Conservation (phyloP, 2,329 filamentous ascomycete species). For the Nannizziopsis barbatae region DNA sequence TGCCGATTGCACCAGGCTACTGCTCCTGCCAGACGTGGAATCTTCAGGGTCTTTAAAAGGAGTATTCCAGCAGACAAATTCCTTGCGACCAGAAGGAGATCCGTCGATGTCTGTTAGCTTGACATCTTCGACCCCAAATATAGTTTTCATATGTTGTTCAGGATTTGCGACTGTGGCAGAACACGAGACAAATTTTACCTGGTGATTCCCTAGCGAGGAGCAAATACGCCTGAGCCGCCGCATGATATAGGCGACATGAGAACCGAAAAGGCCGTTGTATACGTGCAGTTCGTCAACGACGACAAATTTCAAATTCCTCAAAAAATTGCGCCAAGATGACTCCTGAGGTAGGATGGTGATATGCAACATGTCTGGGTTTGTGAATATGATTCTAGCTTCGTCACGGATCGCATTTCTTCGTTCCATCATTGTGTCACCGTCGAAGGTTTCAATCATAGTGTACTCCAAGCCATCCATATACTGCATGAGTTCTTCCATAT, state of each 20-base stretch:
- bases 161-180: constrained; percentile 95
- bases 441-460: constrained; percentile 79
- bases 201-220: constrained; percentile 73
- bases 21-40: constrained; percentile 73
- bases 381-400: constrained; percentile 85
- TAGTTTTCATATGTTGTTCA: constrained; percentile 76
- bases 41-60: constrained; percentile 84
- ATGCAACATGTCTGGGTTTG: constrained; percentile 96
- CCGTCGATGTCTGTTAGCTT: constrained; percentile 80
- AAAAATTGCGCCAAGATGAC: constrained; percentile 72
- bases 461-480: constrained; percentile 70
- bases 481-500: constrained; percentile 69
- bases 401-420: constrained; percentile 72
- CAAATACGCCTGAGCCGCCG: constrained; percentile 76
- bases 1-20: constrained; percentile 74
- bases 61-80: constrained; percentile 97
- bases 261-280: constrained; percentile 89
- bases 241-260: constrained; percentile 93
- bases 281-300: constrained; percentile 90
- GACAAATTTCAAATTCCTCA: constrained; percentile 83
- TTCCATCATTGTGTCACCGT: constrained; percentile 81
- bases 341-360: constrained; percentile 89
- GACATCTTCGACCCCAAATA: constrained; percentile 81
- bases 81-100: constrained; percentile 81
- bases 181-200: constrained; percentile 85